Conservation (phyloP, 1,139 yeast genomes). For the Yamadazyma dendronema region DNA sequence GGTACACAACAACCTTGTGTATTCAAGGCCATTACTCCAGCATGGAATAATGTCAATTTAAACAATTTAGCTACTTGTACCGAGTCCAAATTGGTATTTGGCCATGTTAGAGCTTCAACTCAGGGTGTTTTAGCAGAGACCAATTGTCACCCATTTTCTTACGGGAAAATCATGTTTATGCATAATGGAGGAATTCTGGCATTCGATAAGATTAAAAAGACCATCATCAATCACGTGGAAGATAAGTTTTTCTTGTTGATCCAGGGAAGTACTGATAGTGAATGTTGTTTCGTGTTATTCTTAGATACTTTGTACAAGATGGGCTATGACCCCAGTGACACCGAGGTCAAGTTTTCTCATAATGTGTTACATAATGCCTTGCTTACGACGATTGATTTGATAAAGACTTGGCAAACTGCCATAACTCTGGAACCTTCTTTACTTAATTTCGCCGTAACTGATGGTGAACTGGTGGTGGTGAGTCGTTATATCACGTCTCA, state of each 20-base stretch:
- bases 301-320: conserved; percentile 71
- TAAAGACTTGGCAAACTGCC: conserved; percentile 63
- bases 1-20: conserved; percentile 43
- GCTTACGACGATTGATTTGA: conserved; percentile 65
- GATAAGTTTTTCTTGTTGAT: conserved; percentile 77
- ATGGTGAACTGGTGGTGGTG: conserved; percentile 85
- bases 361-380: conserved; percentile 65
- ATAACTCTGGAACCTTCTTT: conserved; percentile 71
- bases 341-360: conserved; percentile 43
- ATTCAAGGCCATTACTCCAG: conserved; percentile 93
- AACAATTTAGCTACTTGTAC: conserved; percentile 87
- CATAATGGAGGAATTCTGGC: conserved; percentile 91
- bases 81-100: conserved; percentile 79
- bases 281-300: conserved; percentile 88
- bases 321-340: conserved; percentile 67
- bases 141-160: conserved; percentile 92
- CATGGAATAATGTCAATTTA: conserved; percentile 93
- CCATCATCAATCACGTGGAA: conserved; percentile 64
- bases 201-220: conserved; percentile 71
- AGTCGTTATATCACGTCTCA: conserved; percentile 85
- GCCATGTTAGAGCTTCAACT: conserved; percentile 94
- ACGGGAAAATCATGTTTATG: conserved; percentile 89
- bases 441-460: conserved; percentile 91
- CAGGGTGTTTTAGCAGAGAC: conserved; percentile 93
- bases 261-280: conserved; percentile 95